Conservation (phyloP, 805 yeast genomes). For the Sungouiella thailandica region DNA sequence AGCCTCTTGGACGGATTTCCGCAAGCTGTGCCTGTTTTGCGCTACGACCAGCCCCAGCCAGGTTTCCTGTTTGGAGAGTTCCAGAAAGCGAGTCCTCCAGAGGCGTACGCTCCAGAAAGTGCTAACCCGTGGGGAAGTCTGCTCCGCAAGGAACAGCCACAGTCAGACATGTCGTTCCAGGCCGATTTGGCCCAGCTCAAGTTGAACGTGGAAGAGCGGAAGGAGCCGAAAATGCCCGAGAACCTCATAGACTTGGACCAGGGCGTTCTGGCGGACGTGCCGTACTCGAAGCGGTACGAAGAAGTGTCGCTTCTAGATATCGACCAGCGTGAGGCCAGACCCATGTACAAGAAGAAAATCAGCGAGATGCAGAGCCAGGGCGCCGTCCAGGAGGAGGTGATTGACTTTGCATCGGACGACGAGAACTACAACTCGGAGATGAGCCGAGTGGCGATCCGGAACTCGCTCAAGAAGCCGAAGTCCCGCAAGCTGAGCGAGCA, state of each 20-base stretch:
- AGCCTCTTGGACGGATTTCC: too few relatives aligned
- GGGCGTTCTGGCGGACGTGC: not conserved
- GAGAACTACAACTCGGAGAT: constrained; percentile 33
- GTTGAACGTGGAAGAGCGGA: too few relatives aligned
- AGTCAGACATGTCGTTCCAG: too few relatives aligned
- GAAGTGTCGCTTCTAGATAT: constrained; percentile 24
- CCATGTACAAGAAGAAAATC: constrained; percentile 30
- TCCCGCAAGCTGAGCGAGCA: constrained; percentile 26
- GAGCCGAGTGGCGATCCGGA: constrained; percentile 38
- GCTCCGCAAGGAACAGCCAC: too few relatives aligned
- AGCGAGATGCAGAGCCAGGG: constrained; percentile 25
- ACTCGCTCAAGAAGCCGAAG: constrained; percentile 30
- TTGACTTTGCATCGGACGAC: constrained; percentile 44
- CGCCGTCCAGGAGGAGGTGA: constrained; percentile 38
- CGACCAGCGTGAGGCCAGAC: constrained; percentile 23
- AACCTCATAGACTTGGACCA: constrained; percentile 4
- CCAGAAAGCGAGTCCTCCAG: too few relatives aligned
- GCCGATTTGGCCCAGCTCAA: constrained; percentile 1
- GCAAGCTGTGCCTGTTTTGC: too few relatives aligned
- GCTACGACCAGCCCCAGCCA: too few relatives aligned
- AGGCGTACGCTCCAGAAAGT: too few relatives aligned
- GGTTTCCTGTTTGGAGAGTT: too few relatives aligned
- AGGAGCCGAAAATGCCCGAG: not conserved
- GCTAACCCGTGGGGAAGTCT: constrained; percentile 16
- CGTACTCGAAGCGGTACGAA: constrained; percentile 7